Evolutionary conservation across 495 filamentous ascomycete genomes (phyloP), one percentile per base, ranked within the genome.

Genomic region (Apodospora peruviana): DNA sequence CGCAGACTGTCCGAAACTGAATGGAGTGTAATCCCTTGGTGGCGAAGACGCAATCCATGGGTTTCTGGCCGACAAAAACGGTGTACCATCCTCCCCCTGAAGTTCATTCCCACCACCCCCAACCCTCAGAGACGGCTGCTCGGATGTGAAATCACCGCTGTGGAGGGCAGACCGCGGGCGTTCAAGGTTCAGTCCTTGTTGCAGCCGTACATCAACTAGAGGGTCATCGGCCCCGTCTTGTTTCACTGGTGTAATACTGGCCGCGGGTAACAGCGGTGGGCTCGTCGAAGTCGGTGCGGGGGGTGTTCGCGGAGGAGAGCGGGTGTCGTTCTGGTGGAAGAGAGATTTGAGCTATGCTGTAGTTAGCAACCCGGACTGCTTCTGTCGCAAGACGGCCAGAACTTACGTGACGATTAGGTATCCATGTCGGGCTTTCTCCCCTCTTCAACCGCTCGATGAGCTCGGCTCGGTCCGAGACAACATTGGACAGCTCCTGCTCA

Each of bases 131-230:
- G 53, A 56, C 47, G 66, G 46, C 47, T 71, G 69, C 25, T 82
- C 77, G 46, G 84, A 78, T 16, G 84, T 85, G 56, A 96, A 96
- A 62, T 96, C 86, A 20, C 91, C 91, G 32, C 85, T 85, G 61
- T 96, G 91, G 39, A 96, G 73, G 34, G 91, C 90, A 10, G 91
- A 96, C 40, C 84, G 73, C 40, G 91, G 91, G 45, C 90, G 77
- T 60, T 91, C 84, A 50, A 95, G 93, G 56, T 82, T 78, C 50
- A 78, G 43, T 0, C 80, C 82, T 5, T 68, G 59, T 9, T 54
- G 56, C 25, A 68, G 51, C 29, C 32, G 55, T 24, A 61, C 56
- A 3, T 67, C 62, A 7, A 56, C 65, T 38, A 11, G 36, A 3
- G 46, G 53, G 25, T 59, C 56, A 23, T 34, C 38, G n/a, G 25